Evolutionary conservation across 2,329 filamentous ascomycete genomes (phyloP).

Genomic region (Hortaea werneckii): DNA sequence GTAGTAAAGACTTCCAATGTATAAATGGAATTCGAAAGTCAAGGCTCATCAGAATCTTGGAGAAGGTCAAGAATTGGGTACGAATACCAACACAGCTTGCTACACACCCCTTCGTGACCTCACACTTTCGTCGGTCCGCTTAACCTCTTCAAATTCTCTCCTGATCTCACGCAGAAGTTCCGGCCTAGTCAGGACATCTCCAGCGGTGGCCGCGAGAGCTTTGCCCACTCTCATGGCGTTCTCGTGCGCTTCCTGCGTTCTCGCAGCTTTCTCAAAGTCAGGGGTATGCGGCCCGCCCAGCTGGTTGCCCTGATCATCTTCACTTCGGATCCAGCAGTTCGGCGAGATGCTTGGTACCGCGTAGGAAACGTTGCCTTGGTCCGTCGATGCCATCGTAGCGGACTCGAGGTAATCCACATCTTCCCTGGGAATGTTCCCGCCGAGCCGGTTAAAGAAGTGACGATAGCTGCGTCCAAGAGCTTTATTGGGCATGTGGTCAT

Average conservation of each 20-base stretch:
- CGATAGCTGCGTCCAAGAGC: conserved; percentile 30
- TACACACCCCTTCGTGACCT: not conserved
- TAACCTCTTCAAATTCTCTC: conserved; percentile 20
- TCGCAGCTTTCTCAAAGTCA: conserved; percentile 29
- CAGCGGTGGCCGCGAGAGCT: conserved; percentile 27
- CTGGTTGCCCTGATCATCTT: conserved; percentile 18
- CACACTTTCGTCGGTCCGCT: not conserved
- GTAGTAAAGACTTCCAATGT: too few relatives aligned
- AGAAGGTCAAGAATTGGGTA: too few relatives aligned
- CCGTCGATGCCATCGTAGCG: conserved; percentile 45
- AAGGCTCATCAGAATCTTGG: too few relatives aligned
- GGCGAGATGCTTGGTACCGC: conserved; percentile 46
- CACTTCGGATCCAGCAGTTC: conserved; percentile 38
- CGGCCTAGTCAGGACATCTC: conserved; percentile 24
- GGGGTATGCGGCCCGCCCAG: conserved; percentile 30
- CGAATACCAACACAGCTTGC: not conserved
- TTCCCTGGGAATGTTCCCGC: conserved; percentile 25
- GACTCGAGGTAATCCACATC: conserved; percentile 35
- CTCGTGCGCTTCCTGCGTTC: conserved; percentile 27
- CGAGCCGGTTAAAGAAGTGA: conserved; percentile 23
- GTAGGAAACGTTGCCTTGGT: conserved; percentile 51
- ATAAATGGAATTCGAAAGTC: too few relatives aligned
- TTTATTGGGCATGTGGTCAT: conserved; percentile 46
- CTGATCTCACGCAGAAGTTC: conserved; percentile 16
- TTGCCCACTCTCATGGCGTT: conserved; percentile 26